Evolutionary conservation across 441 rosid genomes (phyloP), one percentile per base, ranked within the genome.

Genomic region (Euphorbia celastroides): DNA sequence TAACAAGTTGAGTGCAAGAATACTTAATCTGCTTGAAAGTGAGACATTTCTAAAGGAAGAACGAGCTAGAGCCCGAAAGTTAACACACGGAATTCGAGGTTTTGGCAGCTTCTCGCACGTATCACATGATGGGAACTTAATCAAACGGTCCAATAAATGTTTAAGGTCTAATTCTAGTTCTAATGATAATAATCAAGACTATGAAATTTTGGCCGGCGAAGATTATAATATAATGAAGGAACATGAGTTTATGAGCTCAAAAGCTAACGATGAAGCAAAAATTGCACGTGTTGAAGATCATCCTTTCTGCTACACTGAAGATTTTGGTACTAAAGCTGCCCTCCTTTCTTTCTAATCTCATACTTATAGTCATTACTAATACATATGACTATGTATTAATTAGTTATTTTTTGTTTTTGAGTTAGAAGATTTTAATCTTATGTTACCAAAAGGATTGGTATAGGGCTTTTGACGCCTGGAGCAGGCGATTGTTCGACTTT

Each of bases 11-110:
- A 77, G 85, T 5, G 72, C 75, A 42, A 81, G 80, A 60, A 71
- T 85, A 16, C 42, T 81, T 65, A 74, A 69, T 41, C 78, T 89
- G 12, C 81, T 92, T 4, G 85, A 80, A 68, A 77, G 79, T 32
- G 81, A 62, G 22, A 32, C 44, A 32, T 71, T 81, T 64, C 82
- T 80, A 13, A 77, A 75, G 61, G 82, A 79, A 34, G 88, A 85
- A 20, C 79, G 93, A 64, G 70, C 70, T 50, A 78, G 79, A 78
- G 79, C 82, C 62, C 85, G 90, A 13, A 74, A 78, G 60, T 42
- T 72, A 66, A 83, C 79, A 23, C 57, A 77, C 64, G 92, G 78
- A 61, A 86, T 89, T 69, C 77, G 78, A 80, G 94, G 94, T 17
- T 86, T 81, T 5, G 94, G 94, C 27, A 89, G 81, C 90, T 85